Percentiles rank a stretch among this genome's conserved stretches.
Conservation (phyloP, 345 rosid genomes). For the Pseudoturritis turrita region DNA sequence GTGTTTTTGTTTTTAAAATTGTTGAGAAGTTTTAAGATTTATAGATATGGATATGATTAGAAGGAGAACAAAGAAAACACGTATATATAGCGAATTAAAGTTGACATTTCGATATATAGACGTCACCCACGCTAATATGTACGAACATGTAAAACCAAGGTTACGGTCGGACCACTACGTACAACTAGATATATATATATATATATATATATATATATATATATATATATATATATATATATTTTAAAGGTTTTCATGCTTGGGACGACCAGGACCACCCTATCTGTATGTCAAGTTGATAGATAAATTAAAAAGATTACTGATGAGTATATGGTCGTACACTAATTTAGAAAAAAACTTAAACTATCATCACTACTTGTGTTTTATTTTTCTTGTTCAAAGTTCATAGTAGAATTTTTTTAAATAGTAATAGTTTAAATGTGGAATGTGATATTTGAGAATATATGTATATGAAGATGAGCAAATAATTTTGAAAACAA, state of each 20-base stretch:
- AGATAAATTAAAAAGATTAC: neutral
- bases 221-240: too few species aligned
- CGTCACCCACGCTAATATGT: neutral
- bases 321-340: neutral
- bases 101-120: neutral
- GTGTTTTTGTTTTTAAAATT: neutral
- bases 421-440: too few species aligned
- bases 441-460: neutral
- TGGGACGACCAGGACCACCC: neutral
- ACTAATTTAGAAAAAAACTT: neutral
- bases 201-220: too few species aligned
- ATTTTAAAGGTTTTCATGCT: neutral
- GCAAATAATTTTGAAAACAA: neutral
- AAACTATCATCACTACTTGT: neutral
- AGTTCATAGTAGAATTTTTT: too few species aligned
- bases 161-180: neutral
- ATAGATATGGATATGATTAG: neutral
- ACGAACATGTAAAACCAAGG: neutral
- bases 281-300: neutral
- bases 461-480: too few species aligned
- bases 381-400: too few species aligned
- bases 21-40: neutral
- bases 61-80: neutral
- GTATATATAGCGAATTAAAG: neutral
- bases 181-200: neutral